Conservation (phyloP, 805 yeast species). For the Yarrowia osloensis region DNA sequence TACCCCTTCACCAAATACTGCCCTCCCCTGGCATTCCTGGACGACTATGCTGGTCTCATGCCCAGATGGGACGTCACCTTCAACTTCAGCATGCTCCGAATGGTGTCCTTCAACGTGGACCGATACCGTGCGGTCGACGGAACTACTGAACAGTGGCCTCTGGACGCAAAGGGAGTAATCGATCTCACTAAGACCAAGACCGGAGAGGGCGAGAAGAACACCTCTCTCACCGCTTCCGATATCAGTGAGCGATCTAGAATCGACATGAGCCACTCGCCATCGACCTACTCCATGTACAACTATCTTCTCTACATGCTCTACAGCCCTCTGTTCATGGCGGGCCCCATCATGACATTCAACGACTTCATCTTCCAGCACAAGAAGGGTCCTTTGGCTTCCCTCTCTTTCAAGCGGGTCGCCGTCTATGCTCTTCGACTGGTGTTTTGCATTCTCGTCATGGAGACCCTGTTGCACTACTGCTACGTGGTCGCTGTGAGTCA, state of each 20-base stretch:
- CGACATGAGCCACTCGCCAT: not conserved
- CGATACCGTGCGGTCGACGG: constrained; percentile 43
- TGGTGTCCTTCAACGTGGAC: constrained; percentile 82
- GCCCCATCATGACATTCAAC: constrained; percentile 91
- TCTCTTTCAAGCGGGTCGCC: constrained; percentile 53
- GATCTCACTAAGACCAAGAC: constrained; percentile 19
- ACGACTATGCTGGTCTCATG: constrained; percentile 72
- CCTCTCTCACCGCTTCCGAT: constrained; percentile 27
- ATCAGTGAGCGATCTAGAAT: constrained; percentile 41
- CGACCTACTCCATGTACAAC: constrained; percentile 67
- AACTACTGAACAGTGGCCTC: not conserved
- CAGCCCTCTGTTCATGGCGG: constrained; percentile 90
- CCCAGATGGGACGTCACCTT: constrained; percentile 94
- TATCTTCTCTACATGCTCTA: constrained; percentile 77
- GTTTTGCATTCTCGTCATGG: constrained; percentile 84
- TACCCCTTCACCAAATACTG: constrained; percentile 52
- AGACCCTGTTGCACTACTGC: constrained; percentile 78
- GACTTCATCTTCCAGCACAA: constrained; percentile 73
- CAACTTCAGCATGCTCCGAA: constrained; percentile 83
- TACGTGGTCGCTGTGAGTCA: constrained; percentile 93
- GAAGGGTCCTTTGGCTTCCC: constrained; percentile 58
- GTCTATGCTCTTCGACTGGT: constrained; percentile 68
- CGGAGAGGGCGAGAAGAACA: constrained; percentile 26
- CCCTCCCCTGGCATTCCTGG: constrained; percentile 54
- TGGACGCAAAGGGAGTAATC: constrained; percentile 9